Conservation (phyloP, 75 land plant species). For the Selaginella moellendorffii region DNA sequence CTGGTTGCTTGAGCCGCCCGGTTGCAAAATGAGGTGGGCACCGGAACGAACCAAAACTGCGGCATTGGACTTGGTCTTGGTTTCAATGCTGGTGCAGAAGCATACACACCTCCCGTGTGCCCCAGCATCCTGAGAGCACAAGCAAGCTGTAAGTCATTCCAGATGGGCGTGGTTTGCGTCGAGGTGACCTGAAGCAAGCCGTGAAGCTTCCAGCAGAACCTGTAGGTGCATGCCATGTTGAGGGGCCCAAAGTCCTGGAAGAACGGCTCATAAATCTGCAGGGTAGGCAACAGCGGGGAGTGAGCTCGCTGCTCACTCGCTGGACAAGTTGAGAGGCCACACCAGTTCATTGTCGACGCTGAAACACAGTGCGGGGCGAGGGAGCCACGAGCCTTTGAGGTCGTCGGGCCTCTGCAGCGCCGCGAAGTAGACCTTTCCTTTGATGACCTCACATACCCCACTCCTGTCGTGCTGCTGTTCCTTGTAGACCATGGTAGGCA, state of each 20-base stretch:
- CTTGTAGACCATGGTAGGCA: conserved; percentile 6
- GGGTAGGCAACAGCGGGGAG: too few species aligned
- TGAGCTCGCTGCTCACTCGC: too few species aligned
- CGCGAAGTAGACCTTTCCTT: conserved; percentile 31
- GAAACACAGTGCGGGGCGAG: conserved; percentile 24
- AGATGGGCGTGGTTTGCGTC: too few species aligned
- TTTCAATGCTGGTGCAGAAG: conserved; percentile 28
- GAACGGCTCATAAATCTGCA: conserved; percentile 41
- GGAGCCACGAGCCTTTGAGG: conserved; percentile 23
- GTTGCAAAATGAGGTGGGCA: too few species aligned
- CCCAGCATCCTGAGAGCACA: conserved; percentile 30
- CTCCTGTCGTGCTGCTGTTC: not conserved
- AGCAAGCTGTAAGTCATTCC: not conserved
- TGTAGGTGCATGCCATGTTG: conserved; percentile 37
- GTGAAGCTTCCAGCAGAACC: conserved; percentile 34
- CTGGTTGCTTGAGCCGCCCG: too few species aligned
- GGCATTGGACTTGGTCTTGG: conserved; percentile 36
- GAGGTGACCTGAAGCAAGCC: conserved; percentile 27
- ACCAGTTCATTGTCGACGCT: conserved; percentile 36
- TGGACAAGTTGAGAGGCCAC: too few species aligned
- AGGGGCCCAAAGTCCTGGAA: conserved; percentile 42
- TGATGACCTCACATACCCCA: conserved; percentile 24
- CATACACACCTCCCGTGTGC: conserved; percentile 32
- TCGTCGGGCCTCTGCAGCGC: conserved; percentile 30
- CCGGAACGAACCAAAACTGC: conserved; percentile 30